These are phyloP conservation scores for Morella rubra DNA, from an alignment of 306 rosid genomes.

Conservation along the genomic window DNA sequence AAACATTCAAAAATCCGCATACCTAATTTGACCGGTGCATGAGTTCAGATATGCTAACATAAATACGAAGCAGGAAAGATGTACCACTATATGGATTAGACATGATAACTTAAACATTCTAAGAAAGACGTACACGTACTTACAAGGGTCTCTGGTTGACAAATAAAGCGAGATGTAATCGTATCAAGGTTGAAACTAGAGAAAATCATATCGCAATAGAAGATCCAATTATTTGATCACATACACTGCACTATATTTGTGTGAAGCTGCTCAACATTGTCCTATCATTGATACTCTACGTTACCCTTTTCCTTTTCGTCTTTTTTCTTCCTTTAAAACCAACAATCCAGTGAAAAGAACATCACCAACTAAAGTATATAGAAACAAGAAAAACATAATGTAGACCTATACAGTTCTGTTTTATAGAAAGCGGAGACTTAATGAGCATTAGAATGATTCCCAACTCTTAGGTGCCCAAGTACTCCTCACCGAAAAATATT, in stretches of 20 bases:
- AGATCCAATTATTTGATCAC: conserved; percentile 19
- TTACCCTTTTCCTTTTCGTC: no score
- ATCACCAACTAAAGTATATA: not conserved
- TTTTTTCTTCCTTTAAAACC: no score
- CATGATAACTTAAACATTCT: not conserved
- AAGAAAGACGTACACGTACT: conserved; percentile 19
- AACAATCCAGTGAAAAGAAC: not conserved
- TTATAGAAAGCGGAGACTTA: no score
- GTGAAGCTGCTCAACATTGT: not conserved
- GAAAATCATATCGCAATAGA: conserved; percentile 3
- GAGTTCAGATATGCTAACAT: not conserved
- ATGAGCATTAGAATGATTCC: no score
- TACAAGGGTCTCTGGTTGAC: conserved; percentile 52
- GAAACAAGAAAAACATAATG: not conserved
- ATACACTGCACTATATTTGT: conserved; percentile 1
- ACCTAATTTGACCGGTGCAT: not conserved
- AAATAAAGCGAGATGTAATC: conserved; percentile 30
- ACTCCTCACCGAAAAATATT: no score
- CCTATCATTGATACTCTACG: not conserved
- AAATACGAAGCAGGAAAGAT: not conserved
- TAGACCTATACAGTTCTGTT: conserved; percentile 3
- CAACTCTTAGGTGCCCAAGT: no score
- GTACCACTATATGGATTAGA: conserved; percentile 10
- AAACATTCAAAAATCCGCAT: not conserved
- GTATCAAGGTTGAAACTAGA: conserved; percentile 23